A percentile compares a stretch with the other conserved stretches of the same genome.
Conservation (phyloP, 2,329 filamentous ascomycete species). For the Colletotrichum neosansevieriae region DNA sequence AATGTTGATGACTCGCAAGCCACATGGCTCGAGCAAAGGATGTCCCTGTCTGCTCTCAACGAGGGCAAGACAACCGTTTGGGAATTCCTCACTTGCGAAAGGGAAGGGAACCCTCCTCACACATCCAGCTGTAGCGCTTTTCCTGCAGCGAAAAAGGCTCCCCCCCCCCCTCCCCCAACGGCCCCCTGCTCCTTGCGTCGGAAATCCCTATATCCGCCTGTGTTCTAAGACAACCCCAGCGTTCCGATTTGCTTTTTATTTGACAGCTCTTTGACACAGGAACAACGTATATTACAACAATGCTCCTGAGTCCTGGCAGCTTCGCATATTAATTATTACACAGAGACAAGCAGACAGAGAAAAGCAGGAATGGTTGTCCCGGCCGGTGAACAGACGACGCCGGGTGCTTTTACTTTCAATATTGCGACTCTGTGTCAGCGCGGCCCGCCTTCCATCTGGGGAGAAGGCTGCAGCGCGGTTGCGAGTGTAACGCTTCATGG, state of each 20-base stretch:
- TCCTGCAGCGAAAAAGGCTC: neutral
- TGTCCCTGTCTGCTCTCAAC: conserved; percentile 12
- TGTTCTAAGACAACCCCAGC: conserved; percentile 12
- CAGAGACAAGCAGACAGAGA: neutral
- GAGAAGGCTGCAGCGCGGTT: conserved; percentile 1
- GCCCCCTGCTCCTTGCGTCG: conserved; percentile 17
- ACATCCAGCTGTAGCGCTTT: too few relatives aligned
- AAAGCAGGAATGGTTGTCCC: neutral
- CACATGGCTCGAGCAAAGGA: conserved; percentile 32
- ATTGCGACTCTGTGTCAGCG: conserved; percentile 13
- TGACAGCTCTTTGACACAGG: conserved; percentile 23
- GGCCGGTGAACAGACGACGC: conserved; percentile 18
- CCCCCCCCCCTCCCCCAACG: neutral
- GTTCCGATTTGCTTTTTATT: conserved; percentile 30
- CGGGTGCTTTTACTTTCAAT: conserved; percentile 11
- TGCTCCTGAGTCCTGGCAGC: neutral
- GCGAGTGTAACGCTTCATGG: conserved; percentile 14
- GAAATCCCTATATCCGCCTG: conserved; percentile 14
- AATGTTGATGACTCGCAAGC: conserved; percentile 34
- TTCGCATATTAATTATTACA: neutral
- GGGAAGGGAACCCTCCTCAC: too few relatives aligned
- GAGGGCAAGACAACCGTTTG: conserved; percentile 25
- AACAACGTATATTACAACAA: neutral
- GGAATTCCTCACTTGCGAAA: neutral
- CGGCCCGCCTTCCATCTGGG: conserved; percentile 8